Base-by-base conservation (phyloP, 2,329 filamentous ascomycete genomes). In the Penicillium glabrum region DNA sequence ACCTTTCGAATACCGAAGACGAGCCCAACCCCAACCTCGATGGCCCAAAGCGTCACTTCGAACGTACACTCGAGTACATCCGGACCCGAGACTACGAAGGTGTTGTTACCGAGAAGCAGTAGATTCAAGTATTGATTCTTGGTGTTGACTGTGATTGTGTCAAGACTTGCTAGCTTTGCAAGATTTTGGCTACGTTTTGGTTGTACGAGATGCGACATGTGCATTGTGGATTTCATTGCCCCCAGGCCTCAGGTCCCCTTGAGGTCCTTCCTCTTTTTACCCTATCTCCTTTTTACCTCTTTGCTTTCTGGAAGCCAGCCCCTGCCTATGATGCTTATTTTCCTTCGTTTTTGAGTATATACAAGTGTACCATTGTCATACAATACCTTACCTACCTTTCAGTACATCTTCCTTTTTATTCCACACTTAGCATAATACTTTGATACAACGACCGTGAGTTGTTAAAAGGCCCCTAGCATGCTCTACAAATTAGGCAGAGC, bases 61-160 rank as follows among this genome's bases (percentile, higher is more conserved):
- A 96, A 75, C 87, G 96, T 62, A 99, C 95, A 5, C 80, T 99
- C 68, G 93, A 97, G 60, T 96, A 97, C 71, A 98, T 99, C 69
- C 85, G 86, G 61, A 89, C 89, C 60, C 86, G 96, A 70, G 92
- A 96, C 68, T 98, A 96, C 69, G 95, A 98, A 70, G 95, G 93
- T 1, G 86, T 99, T 41, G 86, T 97, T 57, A 84, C 91, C 54
- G 84, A 89, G 63, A 84, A 85, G 65, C 79, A 72, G 49, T 59
- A 33, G 29, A 31, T 23, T 37, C n/a, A 33, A 24, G 27, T 35
- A 3, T 3, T 10, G n/a, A 10, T 43, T 19, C 14, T 52, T 31
- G 44, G 24, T 21, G 29, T 43, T 33, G 11, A 13, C 19, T 39
- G 14, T 19, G 7, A 21, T 19, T 29, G 19, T 37, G 21, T 46